phyloP scores from a whole-genome alignment of 176 grass and related monocot genomes.

The Elymus sibiricus region DNA sequence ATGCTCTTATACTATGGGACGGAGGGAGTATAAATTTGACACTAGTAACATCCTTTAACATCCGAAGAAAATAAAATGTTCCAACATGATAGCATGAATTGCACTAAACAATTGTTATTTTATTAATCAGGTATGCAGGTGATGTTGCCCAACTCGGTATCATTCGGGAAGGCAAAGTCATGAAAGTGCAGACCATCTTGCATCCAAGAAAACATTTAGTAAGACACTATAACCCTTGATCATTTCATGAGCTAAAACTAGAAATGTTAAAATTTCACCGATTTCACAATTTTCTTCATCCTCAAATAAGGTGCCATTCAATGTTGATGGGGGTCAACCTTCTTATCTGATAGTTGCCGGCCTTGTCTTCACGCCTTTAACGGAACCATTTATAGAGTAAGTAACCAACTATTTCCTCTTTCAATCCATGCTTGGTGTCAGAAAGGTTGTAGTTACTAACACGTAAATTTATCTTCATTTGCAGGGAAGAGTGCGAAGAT shows the following conservation, averaged over 20 bases:
- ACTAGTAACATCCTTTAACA: conserved; percentile 6
- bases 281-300: conserved; percentile 14
- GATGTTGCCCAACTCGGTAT: conserved; percentile 90
- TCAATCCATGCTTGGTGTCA: conserved; percentile 9
- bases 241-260: conserved; percentile 5
- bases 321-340: conserved; percentile 80
- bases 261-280: conserved; percentile 18
- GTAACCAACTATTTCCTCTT: conserved; percentile 26
- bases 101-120: conserved; percentile 17
- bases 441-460: conserved; percentile 23
- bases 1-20: too few species aligned
- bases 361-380: conserved; percentile 97
- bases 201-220: conserved; percentile 79
- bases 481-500: conserved; percentile 90
- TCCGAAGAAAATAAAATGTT: background rate
- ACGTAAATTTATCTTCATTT: conserved; percentile 32
- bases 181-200: conserved; percentile 78
- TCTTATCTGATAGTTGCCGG: conserved; percentile 93
- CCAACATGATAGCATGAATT: background rate
- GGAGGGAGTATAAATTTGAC: background rate
- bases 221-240: conserved; percentile 21
- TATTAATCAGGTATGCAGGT: conserved; percentile 73
- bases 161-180: conserved; percentile 71
- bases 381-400: conserved; percentile 95
- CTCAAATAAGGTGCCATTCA: conserved; percentile 77